Percentiles rank a stretch among this genome's conserved stretches.
These are phyloP conservation scores for Beauveria sp. DNA, from an alignment of 2,329 filamentous ascomycete genomes.

Conservation along the genomic window DNA sequence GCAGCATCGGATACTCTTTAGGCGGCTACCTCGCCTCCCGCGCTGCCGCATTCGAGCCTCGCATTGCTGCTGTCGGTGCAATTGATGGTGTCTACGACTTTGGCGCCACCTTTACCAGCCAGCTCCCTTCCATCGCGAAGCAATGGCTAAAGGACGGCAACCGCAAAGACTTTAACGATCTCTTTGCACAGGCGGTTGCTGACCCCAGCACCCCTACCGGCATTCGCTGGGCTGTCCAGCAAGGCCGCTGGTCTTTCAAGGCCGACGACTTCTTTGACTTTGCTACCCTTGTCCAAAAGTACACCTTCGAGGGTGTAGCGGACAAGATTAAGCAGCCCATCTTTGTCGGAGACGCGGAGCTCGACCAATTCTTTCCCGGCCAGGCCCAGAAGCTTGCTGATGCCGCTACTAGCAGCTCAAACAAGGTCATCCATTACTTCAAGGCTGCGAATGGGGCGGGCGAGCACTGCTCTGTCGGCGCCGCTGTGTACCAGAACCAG, in stretches of 20 bases:
- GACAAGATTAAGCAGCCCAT: slow-evolving; percentile 18
- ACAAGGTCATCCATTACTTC: slow-evolving; percentile 3
- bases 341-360: slow-evolving; percentile 19
- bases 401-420: not conserved
- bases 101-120: slow-evolving; percentile 11
- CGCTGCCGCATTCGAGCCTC: slow-evolving; percentile 37
- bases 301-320: slow-evolving; percentile 14
- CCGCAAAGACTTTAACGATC: slow-evolving; percentile 15
- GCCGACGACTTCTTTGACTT: slow-evolving; percentile 18
- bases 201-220: slow-evolving; percentile 10
- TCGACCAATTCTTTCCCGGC: slow-evolving; percentile 15
- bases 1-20: slow-evolving; percentile 32
- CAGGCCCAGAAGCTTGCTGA: slow-evolving; percentile 3
- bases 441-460: slow-evolving; percentile 6
- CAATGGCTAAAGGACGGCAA: slow-evolving; percentile 15
- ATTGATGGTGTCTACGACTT: slow-evolving; percentile 32
- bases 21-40: slow-evolving; percentile 33
- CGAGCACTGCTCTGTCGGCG: slow-evolving; percentile 11
- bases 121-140: slow-evolving; percentile 10
- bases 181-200: slow-evolving; percentile 5
- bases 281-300: slow-evolving; percentile 12
- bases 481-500: slow-evolving; percentile 3
- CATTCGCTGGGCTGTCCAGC: slow-evolving; percentile 19
- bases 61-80: slow-evolving; percentile 31
- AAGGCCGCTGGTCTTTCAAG: slow-evolving; percentile 22